These are phyloP conservation scores for Fusarium albosuccineum DNA, from an alignment of 2,329 filamentous ascomycete species.

Conservation along the genomic window DNA sequence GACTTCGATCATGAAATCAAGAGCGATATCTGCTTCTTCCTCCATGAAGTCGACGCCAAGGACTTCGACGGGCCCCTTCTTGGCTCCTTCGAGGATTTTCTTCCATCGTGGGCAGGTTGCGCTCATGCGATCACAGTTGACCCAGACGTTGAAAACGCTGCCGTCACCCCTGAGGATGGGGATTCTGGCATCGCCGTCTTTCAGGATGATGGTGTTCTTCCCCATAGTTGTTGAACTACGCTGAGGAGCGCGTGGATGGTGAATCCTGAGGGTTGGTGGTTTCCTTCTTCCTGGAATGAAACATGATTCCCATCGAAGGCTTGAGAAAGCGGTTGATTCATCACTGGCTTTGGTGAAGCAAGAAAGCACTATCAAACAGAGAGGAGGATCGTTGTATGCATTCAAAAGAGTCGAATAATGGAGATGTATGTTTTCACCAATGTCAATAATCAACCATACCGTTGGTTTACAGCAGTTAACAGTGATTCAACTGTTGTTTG, in stretches of 20 bases:
- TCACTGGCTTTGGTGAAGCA: neutral
- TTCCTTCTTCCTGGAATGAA: neutral
- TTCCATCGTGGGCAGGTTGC: slow-evolving; percentile 13
- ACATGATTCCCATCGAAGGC: neutral
- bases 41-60: slow-evolving; percentile 2
- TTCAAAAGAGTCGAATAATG: too few relatives aligned
- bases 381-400: neutral
- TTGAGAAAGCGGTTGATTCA: neutral
- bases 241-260: neutral
- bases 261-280: neutral
- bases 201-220: neutral
- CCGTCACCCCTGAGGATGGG: neutral
- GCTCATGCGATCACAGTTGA: slow-evolving; percentile 14
- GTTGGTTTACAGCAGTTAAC: too few relatives aligned
- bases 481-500: too few relatives aligned
- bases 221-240: neutral
- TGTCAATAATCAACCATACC: neutral
- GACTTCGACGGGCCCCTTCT: neutral
- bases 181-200: neutral
- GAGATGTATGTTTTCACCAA: too few relatives aligned
- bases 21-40: slow-evolving; percentile 2
- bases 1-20: slow-evolving; percentile 18
- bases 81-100: neutral
- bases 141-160: neutral
- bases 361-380: neutral